Conservation (phyloP, 495 filamentous ascomycete species). For the Neurospora sublineolata region DNA sequence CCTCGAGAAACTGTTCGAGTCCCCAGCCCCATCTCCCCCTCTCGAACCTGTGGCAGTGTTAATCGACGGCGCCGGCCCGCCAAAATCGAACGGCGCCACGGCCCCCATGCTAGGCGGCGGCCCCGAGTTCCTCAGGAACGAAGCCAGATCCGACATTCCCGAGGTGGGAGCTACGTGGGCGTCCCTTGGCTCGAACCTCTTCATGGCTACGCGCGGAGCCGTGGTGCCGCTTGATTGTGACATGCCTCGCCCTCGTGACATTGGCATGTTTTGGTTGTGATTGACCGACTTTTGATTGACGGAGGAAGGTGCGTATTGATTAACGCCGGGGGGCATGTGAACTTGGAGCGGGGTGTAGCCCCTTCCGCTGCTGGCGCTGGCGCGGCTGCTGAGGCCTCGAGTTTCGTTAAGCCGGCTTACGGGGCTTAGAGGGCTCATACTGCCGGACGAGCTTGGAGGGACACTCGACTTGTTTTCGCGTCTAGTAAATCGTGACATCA, state of each 20-base stretch:
- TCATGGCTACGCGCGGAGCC: constrained; percentile 33
- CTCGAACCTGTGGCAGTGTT: not conserved
- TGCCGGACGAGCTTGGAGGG: constrained; percentile 1
- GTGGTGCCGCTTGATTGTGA: not conserved
- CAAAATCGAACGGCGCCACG: constrained; percentile 1
- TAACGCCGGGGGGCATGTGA: constrained; percentile 21
- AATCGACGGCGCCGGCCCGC: not conserved
- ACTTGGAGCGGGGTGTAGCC: constrained; percentile 39
- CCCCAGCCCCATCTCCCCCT: not conserved
- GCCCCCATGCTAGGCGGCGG: constrained; percentile 42
- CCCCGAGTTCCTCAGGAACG: constrained; percentile 66
- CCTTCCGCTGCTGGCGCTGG: constrained; percentile 12
- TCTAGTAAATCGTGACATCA: constrained; percentile 54
- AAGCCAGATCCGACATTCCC: constrained; percentile 62
- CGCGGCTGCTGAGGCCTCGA: constrained; percentile 23
- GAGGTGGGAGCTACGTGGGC: constrained; percentile 25
- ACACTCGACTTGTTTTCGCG: constrained; percentile 11
- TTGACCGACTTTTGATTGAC: not conserved
- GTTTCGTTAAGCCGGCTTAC: constrained; percentile 20
- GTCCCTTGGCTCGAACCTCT: constrained; percentile 42
- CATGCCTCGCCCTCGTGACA: not conserved
- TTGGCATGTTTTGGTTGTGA: constrained; percentile 1
- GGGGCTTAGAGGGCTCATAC: constrained; percentile 4
- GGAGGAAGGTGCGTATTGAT: constrained; percentile 17
- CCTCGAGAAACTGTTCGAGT: constrained; percentile 6